Evolutionary conservation across 331 rosid species (phyloP).

Genomic region (Malus hybrid): DNA sequence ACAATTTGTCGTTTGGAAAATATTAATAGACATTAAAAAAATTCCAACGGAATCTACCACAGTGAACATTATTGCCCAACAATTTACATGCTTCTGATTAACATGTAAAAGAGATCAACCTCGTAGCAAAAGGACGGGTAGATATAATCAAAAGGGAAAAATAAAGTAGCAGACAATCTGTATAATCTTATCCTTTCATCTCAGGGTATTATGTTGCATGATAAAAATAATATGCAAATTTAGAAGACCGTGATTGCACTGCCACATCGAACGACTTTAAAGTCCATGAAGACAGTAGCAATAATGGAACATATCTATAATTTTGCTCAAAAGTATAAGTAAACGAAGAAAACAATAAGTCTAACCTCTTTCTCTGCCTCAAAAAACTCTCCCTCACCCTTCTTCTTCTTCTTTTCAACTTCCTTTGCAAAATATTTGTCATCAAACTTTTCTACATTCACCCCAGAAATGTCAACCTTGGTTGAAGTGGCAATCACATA

Average conservation of each 20-base stretch:
- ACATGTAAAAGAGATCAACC: background rate
- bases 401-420: constrained; percentile 16
- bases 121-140: background rate
- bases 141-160: background rate
- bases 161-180: background rate
- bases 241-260: background rate
- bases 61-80: background rate
- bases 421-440: constrained; percentile 20
- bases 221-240: background rate
- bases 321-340: background rate
- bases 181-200: background rate
- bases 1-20: background rate
- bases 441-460: constrained; percentile 21
- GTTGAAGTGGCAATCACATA: constrained; percentile 26
- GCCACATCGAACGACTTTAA: background rate
- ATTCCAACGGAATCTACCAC: background rate
- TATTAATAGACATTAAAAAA: background rate
- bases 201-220: background rate
- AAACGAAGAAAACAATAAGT: background rate
- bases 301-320: background rate
- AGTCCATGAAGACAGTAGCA: background rate
- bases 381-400: constrained; percentile 25
- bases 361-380: constrained; percentile 29
- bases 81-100: background rate
- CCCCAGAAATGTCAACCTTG: constrained; percentile 23